phyloP scores from a whole-genome alignment of 805 yeast species.

The Suhomyces sp. region DNA sequence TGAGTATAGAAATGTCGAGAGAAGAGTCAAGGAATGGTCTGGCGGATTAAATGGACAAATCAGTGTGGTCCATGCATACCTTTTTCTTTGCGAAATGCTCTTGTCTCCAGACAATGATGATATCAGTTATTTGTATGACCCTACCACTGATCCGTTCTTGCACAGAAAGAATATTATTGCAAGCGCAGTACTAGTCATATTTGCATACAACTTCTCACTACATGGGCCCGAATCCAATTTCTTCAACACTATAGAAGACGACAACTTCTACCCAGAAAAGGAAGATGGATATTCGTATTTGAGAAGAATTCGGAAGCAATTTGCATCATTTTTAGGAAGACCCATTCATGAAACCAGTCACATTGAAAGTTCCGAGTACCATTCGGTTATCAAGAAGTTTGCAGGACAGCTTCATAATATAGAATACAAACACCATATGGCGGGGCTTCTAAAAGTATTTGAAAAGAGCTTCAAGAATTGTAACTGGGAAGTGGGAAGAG shows the following conservation, averaged over 20 bases:
- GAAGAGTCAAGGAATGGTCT: conserved; percentile 10
- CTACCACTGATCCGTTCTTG: conserved; percentile 47
- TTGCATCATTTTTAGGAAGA: conserved; percentile 32
- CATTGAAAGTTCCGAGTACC: conserved; percentile 33
- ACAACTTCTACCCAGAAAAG: conserved; percentile 25
- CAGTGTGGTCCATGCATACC: conserved; percentile 59
- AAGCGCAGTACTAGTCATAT: conserved; percentile 42
- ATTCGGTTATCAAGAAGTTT: conserved; percentile 40
- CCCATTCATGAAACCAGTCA: conserved; percentile 5
- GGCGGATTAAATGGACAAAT: conserved; percentile 7
- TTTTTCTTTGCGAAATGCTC: conserved; percentile 61
- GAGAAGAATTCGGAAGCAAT: conserved; percentile 44
- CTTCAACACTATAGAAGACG: conserved; percentile 16
- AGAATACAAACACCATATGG: conserved; percentile 45
- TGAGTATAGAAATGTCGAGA: conserved; percentile 8
- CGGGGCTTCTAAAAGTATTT: conserved; percentile 53
- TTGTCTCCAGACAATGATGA: conserved; percentile 52
- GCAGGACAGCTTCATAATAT: conserved; percentile 40
- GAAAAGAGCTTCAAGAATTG: conserved; percentile 33
- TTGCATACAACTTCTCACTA: conserved; percentile 50
- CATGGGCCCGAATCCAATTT: conserved; percentile 46
- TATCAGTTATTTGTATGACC: conserved; percentile 44
- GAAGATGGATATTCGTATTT: conserved; percentile 54
- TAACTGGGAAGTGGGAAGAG: conserved; percentile 58
- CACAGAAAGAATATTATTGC: conserved; percentile 42